Conservation (phyloP, 2,329 filamentous ascomycete species). For the Fusarium sp. region DNA sequence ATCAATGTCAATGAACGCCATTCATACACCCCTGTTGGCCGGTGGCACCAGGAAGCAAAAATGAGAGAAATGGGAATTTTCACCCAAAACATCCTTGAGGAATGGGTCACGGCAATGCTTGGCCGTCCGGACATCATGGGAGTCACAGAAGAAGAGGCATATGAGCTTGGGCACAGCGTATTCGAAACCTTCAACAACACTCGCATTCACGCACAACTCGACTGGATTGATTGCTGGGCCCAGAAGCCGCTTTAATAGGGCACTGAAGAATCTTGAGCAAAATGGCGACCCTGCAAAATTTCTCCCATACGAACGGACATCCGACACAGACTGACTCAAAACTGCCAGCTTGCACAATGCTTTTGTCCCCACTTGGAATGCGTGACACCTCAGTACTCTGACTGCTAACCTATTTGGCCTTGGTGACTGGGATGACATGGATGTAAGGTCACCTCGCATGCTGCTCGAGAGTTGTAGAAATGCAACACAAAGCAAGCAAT, state of each 20-base stretch:
- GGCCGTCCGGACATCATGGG: constrained; percentile 48
- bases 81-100: constrained; percentile 49
- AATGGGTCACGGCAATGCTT: constrained; percentile 50
- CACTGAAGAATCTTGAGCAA: not conserved
- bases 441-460: constrained; percentile 28
- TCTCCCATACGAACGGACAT: constrained; percentile 5
- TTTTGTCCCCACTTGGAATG: constrained; percentile 7
- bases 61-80: constrained; percentile 53
- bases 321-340: constrained; percentile 14
- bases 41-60: constrained; percentile 51
- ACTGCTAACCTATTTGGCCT: not conserved
- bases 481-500: constrained; percentile 19
- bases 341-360: constrained; percentile 18
- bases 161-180: constrained; percentile 46
- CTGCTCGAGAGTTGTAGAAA: constrained; percentile 8
- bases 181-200: constrained; percentile 48
- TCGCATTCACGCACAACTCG: constrained; percentile 48
- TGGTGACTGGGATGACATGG: constrained; percentile 11
- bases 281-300: not conserved
- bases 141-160: constrained; percentile 49
- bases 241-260: constrained; percentile 48
- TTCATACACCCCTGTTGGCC: constrained; percentile 49
- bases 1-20: constrained; percentile 45
- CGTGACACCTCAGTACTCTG: constrained; percentile 7
- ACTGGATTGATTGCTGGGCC: constrained; percentile 53